Evolutionary conservation across 192 early-diverging fungal species (phyloP), one percentile per base, ranked within the genome.

Genomic region (Gorgonomyces haynaldii): DNA sequence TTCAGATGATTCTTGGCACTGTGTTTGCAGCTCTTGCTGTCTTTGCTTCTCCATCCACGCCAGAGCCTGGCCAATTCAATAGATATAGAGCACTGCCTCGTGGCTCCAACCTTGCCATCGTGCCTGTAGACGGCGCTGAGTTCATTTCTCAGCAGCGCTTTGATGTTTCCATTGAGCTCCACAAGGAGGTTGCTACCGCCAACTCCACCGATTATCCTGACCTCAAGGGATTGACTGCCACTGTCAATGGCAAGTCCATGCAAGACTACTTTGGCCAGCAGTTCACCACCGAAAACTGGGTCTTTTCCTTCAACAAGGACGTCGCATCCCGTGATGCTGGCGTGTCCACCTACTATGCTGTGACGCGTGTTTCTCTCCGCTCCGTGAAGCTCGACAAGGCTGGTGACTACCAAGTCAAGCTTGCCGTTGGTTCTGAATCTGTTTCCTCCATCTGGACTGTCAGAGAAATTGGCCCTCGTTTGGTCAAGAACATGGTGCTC

Each of bases 401-500:
- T 1, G 53, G 53, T 7, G 37, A 8, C 20, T 52, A 22, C 4
- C 38, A 52, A 23, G 47, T 45, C 6, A 17, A 40, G 46, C 3
- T 81, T 7, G 50, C 52, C 31, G 67, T 59, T 56, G 70, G 70
- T 37, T 54, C 57, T 39, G 70, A 79, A 52, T 53, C 47, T 6
- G 62, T 69, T 9, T 57, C 62, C 37, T 65, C 74, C 32, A 42
- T 50, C 36, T 69, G 71, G 61, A 60, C 58, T 46, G 73, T 62
- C 13, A 56, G 63, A 47, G 45, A 67, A 8, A 62, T 54, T 27
- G 38, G 51, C 10, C 63, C 61, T 47, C 61, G 65, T 42, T 77
- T 72, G 53, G 78, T 62, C 53, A 79, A 78, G 67, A 81, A 81
- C 60, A 62, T 74, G 4, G 65, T 76, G 23, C 45, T 79, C 24